Conservation (phyloP, 75 land plant genomes). For the Adiantum capillusveneris region DNA sequence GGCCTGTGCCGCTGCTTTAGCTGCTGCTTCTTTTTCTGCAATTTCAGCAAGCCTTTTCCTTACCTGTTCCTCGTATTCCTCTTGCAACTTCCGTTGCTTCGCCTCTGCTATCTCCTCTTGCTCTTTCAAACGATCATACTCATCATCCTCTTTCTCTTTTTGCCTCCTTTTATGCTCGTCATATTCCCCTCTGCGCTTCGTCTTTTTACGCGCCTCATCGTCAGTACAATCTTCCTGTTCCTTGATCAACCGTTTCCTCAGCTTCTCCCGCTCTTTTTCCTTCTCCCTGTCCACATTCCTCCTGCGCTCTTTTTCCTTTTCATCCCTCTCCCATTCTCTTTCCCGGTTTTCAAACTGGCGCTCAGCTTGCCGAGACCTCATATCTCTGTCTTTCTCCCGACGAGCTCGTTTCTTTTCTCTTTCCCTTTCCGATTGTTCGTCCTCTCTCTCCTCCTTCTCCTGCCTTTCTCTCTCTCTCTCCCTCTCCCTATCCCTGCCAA, state of each 20-base stretch:
- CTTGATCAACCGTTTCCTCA: conserved; percentile 53
- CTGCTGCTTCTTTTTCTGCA: background rate
- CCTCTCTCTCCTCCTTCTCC: conserved; percentile 78
- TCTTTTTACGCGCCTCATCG: conserved; percentile 67
- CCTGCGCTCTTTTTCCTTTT: conserved; percentile 75
- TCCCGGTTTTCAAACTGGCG: conserved; percentile 64
- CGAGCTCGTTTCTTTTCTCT: conserved; percentile 74
- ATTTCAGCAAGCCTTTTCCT: conserved; percentile 4
- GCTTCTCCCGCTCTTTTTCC: conserved; percentile 84
- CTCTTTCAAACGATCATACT: conserved; percentile 62
- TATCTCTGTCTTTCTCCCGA: conserved; percentile 71
- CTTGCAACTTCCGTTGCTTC: conserved; percentile 45
- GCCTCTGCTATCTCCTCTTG: conserved; percentile 82
- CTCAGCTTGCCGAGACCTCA: conserved; percentile 67
- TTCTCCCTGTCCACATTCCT: conserved; percentile 81
- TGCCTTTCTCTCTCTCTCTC: conserved; percentile 69
- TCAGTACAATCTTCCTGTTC: conserved; percentile 75
- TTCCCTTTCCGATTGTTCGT: conserved; percentile 83
- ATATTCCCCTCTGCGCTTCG: conserved; percentile 45
- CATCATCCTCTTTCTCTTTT: conserved; percentile 85
- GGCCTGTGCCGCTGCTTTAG: background rate
- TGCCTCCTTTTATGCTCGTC: conserved; percentile 69
- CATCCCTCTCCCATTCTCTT: conserved; percentile 89
- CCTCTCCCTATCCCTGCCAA: conserved; percentile 26
- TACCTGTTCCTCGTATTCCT: conserved; percentile 28